These are phyloP conservation scores for Gnomoniopsis smithogilvyi DNA, from an alignment of 2,329 filamentous ascomycete genomes.

Conservation along the genomic window DNA sequence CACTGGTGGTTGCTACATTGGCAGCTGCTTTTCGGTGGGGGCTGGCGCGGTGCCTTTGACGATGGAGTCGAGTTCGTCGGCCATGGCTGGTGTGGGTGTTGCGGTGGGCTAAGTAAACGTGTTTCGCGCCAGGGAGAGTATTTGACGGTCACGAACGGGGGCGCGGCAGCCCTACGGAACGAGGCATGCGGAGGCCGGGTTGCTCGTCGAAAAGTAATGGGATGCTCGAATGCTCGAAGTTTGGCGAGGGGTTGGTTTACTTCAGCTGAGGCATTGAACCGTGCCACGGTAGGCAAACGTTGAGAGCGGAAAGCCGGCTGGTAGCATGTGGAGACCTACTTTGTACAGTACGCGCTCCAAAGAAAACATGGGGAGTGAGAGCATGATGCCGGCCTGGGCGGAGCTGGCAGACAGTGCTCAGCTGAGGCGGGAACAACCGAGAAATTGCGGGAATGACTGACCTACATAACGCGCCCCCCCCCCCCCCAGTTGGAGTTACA, in stretches of 20 bases:
- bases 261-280: neutral
- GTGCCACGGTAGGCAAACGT: neutral
- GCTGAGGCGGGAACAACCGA: neutral
- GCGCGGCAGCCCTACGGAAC: neutral
- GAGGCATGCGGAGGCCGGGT: neutral
- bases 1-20: slow-evolving; percentile 38
- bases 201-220: neutral
- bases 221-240: neutral
- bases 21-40: slow-evolving; percentile 53
- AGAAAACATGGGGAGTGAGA: too few species aligned
- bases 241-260: neutral
- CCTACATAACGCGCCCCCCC: too few species aligned
- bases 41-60: slow-evolving; percentile 80
- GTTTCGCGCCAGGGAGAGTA: neutral
- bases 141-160: neutral
- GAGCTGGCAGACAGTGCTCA: neutral
- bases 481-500: neutral
- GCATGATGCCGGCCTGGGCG: neutral
- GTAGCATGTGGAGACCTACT: neutral
- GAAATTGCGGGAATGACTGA: neutral
- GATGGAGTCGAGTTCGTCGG: slow-evolving; percentile 75
- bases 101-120: neutral
- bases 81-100: slow-evolving; percentile 41
- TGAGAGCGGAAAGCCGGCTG: neutral
- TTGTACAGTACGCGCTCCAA: neutral